phyloP scores from a whole-genome alignment of 768 basidiomycete genomes.

The Suillus luteus region DNA sequence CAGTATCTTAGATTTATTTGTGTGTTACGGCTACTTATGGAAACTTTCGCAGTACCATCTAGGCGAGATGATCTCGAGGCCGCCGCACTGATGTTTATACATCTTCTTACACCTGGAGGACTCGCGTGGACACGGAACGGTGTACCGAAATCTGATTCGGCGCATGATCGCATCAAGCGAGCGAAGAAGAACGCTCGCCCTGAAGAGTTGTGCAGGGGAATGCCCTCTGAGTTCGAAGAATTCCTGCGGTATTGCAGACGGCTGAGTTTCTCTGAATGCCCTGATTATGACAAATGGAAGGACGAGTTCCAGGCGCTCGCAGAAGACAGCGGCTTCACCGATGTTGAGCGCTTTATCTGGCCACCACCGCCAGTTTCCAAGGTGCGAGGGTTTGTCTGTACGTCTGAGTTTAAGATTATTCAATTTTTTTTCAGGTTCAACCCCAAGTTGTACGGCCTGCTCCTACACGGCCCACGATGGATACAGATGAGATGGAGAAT shows the following conservation, averaged over 20 bases:
- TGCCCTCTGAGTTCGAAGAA: constrained; percentile 75
- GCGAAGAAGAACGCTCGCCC: constrained; percentile 62
- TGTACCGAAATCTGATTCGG: constrained; percentile 68
- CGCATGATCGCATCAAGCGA: constrained; percentile 63
- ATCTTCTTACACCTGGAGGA: constrained; percentile 74
- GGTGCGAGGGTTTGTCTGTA: constrained; percentile 24
- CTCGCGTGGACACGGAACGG: constrained; percentile 80
- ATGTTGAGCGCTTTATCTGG: constrained; percentile 69
- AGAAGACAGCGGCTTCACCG: constrained; percentile 55
- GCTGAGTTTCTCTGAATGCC: constrained; percentile 66
- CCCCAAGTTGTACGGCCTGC: constrained; percentile 28
- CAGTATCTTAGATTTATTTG: constrained; percentile 22
- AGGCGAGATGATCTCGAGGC: constrained; percentile 82
- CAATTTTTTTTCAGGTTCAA: constrained; percentile 28
- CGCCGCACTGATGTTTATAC: constrained; percentile 75
- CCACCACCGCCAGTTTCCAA: constrained; percentile 51
- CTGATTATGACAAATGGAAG: constrained; percentile 68
- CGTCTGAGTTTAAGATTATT: constrained; percentile 8
- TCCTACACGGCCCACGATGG: constrained; percentile 25
- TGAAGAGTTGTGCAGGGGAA: constrained; percentile 66
- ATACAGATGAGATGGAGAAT: constrained; percentile 50
- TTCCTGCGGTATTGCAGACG: constrained; percentile 72
- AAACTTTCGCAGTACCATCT: constrained; percentile 58
- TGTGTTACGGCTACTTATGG: constrained; percentile 23
- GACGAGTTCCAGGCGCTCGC: constrained; percentile 68